Evolutionary conservation across 106 monocot species (phyloP), one percentile per base, ranked within the genome.

Genomic region (Phalaenopsis equestris): DNA sequence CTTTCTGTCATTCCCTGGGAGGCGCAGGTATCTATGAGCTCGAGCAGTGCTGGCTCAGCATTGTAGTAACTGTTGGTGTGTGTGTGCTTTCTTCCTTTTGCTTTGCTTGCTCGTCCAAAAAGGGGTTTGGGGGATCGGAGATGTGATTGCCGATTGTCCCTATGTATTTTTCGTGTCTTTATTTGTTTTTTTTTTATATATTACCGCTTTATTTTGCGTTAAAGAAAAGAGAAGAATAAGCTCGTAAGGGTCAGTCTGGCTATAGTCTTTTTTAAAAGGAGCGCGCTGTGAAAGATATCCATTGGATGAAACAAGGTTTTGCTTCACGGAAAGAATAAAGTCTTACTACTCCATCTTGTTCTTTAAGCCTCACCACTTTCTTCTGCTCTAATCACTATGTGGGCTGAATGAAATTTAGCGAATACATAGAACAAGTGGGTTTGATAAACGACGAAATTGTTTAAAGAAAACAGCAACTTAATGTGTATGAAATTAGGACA

Each of bases 311-410:
- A 75, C 74, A 75, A 75, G 74, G 48, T 48, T 49, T 76, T 24
- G 48, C 49, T 76, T 30, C 76, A 49, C 9, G 76, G 21, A 49
- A 76, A 49, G 76, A 76, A 76, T 52, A 76, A 76, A 76, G 76
- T 11, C 49, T 12, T 12, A 15, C 48, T 1, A 7, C 52, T 52
- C 12, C 52, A 52, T 52, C 52, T 52, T 52, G 52, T 52, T 16
- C 12, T 14, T 14, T 52, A 12, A 52, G 52, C 52, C 52, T 12
- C 52, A 12, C 52, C 12, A 52, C 52, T 14, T 52, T 52, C 12
- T 52, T 52, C 14, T 12, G 12, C 52, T 52, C 52, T 52, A 10
- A 12, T 14, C 14, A 52, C 14, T 10, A 45, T 45, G 43, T 45
- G 6, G 43, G 43, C 30, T 30, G 30, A 30, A 30, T 30, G 30